Conservation (phyloP, 345 rosid species). For the Hibiscus syriacus region DNA sequence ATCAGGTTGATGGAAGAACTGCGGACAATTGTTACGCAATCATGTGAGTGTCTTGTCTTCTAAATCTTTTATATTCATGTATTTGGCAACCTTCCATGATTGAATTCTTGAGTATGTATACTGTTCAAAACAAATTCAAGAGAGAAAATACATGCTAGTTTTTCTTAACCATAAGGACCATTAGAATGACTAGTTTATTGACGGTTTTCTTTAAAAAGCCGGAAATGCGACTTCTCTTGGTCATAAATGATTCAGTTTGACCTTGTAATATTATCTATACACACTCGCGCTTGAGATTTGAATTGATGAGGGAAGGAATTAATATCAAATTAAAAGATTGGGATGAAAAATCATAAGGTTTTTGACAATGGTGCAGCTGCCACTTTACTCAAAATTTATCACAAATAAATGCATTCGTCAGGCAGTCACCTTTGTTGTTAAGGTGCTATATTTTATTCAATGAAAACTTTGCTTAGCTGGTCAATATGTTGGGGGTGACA, state of each 20-base stretch:
- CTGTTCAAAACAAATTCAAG: background rate
- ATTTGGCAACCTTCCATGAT: too few relatives aligned
- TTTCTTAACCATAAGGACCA: background rate
- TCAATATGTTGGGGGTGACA: too few relatives aligned
- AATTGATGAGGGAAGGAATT: background rate
- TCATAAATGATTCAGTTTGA: background rate
- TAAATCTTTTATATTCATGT: conserved; percentile 16
- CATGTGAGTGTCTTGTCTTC: conserved; percentile 13
- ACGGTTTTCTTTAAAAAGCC: background rate
- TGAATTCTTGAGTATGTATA: too few relatives aligned
- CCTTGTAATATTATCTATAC: background rate
- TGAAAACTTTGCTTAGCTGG: background rate
- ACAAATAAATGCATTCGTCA: background rate
- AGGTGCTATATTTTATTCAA: background rate
- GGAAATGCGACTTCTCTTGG: too few relatives aligned
- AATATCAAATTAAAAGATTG: background rate
- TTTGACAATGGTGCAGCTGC: background rate
- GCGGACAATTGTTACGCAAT: background rate
- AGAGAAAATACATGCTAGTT: background rate
- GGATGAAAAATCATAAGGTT: background rate
- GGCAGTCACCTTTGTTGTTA: background rate
- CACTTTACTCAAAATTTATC: background rate
- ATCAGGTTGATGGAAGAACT: conserved; percentile 10
- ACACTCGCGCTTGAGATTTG: too few relatives aligned
- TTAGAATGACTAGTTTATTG: background rate